Conservation (phyloP, 352 stramenopile genomes). For the Globisporangium takayamanum region DNA sequence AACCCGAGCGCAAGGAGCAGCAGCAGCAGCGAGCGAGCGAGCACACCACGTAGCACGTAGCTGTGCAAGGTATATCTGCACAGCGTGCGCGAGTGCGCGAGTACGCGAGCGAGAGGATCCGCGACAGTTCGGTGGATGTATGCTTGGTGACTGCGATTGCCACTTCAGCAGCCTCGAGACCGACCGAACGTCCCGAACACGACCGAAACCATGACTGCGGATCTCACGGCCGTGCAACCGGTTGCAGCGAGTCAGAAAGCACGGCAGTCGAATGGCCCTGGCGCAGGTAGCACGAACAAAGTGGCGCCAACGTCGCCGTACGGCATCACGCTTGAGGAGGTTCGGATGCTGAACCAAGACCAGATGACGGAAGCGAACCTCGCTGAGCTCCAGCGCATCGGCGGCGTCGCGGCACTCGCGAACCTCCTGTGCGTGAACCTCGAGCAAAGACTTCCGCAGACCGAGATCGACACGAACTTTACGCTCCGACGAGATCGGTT, state of each 20-base stretch:
- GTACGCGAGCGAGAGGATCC: too few relatives aligned
- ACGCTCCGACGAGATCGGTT: slow-evolving; percentile 46
- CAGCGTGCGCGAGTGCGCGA: too few relatives aligned
- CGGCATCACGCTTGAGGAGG: slow-evolving; percentile 62
- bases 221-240: slow-evolving; percentile 49
- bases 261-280: slow-evolving; percentile 13
- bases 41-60: too few relatives aligned
- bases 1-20: too few relatives aligned
- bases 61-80: too few relatives aligned
- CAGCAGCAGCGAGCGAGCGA: too few relatives aligned
- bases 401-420: slow-evolving; percentile 44
- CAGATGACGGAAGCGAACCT: slow-evolving; percentile 80
- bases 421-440: slow-evolving; percentile 65
- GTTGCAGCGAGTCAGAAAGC: slow-evolving; percentile 18
- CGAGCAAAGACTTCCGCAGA: slow-evolving; percentile 51
- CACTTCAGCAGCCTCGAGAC: not conserved
- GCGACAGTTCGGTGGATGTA: too few relatives aligned
- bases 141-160: not conserved
- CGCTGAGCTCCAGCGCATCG: slow-evolving; percentile 48
- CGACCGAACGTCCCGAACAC: not conserved
- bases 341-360: slow-evolving; percentile 64
- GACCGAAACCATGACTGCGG: slow-evolving; percentile 14
- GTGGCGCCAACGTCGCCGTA: slow-evolving; percentile 65
- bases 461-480: slow-evolving; percentile 56
- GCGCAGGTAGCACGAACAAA: slow-evolving; percentile 35